Evolutionary conservation across 1,284 basidiomycete genomes (phyloP).

Genomic region (Calocybe gambosa): DNA sequence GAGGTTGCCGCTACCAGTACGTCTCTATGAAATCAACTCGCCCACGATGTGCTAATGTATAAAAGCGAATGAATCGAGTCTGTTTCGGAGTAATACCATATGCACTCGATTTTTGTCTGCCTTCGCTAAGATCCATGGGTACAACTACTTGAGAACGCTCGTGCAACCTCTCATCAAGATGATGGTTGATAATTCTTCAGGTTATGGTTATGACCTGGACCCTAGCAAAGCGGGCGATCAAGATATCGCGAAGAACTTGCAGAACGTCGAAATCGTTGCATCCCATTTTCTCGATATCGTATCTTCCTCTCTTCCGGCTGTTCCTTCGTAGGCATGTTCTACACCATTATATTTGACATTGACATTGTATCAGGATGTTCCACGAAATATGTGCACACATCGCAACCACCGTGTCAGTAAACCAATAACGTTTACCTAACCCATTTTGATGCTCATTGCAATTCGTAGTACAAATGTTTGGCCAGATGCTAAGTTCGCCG

Average conservation of each 20-base stretch:
- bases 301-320: conserved; percentile 58
- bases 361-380: conserved; percentile 56
- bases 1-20: conserved; percentile 76
- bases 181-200: conserved; percentile 67
- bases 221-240: conserved; percentile 57
- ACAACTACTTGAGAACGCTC: conserved; percentile 78
- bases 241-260: conserved; percentile 64
- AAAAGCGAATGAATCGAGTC: conserved; percentile 69
- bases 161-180: conserved; percentile 72
- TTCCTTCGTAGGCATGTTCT: conserved; percentile 64
- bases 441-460: background rate
- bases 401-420: conserved; percentile 69
- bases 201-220: conserved; percentile 77
- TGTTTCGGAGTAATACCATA: conserved; percentile 85
- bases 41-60: conserved; percentile 8
- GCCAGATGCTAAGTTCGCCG: conserved; percentile 81
- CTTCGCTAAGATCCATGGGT: conserved; percentile 83
- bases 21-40: conserved; percentile 9
- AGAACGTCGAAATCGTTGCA: conserved; percentile 70
- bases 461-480: conserved; percentile 52
- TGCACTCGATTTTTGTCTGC: conserved; percentile 80
- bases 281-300: conserved; percentile 75
- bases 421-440: conserved; percentile 1
- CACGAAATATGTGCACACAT: conserved; percentile 86
- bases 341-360: conserved; percentile 8